Base-by-base conservation (phyloP, 1,284 basidiomycete genomes). In the Chalciporus sp. region DNA sequence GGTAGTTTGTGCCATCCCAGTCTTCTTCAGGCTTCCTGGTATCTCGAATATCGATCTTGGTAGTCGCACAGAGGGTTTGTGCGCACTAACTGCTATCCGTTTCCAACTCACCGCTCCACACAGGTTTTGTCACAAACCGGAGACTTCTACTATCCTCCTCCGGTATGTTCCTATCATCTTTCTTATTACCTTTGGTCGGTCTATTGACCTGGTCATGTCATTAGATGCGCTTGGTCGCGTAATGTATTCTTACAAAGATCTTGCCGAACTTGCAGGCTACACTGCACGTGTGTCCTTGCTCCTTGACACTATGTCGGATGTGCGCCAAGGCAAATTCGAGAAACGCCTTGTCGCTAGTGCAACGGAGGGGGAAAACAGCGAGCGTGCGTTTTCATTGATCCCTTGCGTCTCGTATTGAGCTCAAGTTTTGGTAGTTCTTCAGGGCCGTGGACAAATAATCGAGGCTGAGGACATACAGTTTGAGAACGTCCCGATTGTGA, bases 241-340 rank as follows among this genome's bases (percentile, higher is more conserved):
- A 8, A 96, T 98, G 94, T 97, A 96, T 71, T 94, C 92, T 12
- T 98, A 98, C 78, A 98, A 92, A 79, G 94, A 98, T 70, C 79
- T 99, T 4, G 89, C 94, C 7, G 96, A 99, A 71, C 83, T 99
- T 29, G 94, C 95, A 1, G 96, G 96, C 11, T 98, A 98, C 72
- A 98, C 96, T 0, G 84, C 94, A 1, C 87, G 96, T 17, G 95
- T 99, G 0, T 88, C 91, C 23, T 84, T 90, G 47, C 80, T 98
- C 10, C 81, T 99, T 8, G 92, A 96, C 52, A 94, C 94, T 0
- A 97, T 98, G 88, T 82, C 88, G 16, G 94, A 95, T 55, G 84
- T 98, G 42, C 85, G 87, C 60, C 75, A 81, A 47, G 94, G 94
- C 40, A 88, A 88, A 63, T 97, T 93, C 60, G 85, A 97, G 68